Percentiles rank a stretch among this genome's conserved stretches.
Conservation (phyloP, 495 filamentous ascomycete species). For the Polyplosphaeria fusca region DNA sequence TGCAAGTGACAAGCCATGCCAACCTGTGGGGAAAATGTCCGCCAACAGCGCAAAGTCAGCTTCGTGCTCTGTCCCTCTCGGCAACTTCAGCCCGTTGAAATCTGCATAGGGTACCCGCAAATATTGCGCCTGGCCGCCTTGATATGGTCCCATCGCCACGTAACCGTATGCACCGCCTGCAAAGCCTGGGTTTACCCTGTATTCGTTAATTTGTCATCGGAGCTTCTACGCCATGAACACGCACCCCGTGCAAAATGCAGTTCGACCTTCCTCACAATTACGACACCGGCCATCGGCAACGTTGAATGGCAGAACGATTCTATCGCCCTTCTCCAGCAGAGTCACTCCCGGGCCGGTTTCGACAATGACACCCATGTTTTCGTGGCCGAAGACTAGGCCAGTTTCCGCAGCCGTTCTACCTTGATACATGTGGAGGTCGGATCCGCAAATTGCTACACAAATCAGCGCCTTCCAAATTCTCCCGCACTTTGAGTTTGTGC, state of each 20-base stretch:
- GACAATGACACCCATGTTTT: conserved; percentile 53
- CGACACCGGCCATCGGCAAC: conserved; percentile 57
- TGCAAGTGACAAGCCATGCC: conserved; percentile 55
- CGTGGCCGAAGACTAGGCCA: conserved; percentile 51
- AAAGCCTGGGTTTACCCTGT: conserved; percentile 57
- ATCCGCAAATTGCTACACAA: conserved; percentile 51
- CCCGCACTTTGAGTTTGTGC: neutral
- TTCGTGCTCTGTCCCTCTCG: conserved; percentile 38
- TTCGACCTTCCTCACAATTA: conserved; percentile 58
- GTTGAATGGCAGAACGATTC: conserved; percentile 60
- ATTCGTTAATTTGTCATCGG: neutral
- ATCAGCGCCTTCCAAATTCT: neutral
- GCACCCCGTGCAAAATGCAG: conserved; percentile 51
- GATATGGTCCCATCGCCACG: conserved; percentile 60
- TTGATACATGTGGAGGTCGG: conserved; percentile 52
- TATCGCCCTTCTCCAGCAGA: conserved; percentile 37
- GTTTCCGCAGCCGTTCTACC: conserved; percentile 34
- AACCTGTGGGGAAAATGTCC: conserved; percentile 62
- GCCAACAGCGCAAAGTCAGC: conserved; percentile 39
- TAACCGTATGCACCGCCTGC: conserved; percentile 60
- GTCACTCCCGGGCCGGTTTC: conserved; percentile 50
- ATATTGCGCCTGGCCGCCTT: conserved; percentile 53
- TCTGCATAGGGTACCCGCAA: conserved; percentile 57
- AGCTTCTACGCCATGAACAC: neutral
- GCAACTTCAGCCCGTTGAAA: conserved; percentile 53